Evolutionary conservation across 202 grass and related monocot species (phyloP), one percentile per base, ranked within the genome.

Genomic region (Brachypodium distachyon): DNA sequence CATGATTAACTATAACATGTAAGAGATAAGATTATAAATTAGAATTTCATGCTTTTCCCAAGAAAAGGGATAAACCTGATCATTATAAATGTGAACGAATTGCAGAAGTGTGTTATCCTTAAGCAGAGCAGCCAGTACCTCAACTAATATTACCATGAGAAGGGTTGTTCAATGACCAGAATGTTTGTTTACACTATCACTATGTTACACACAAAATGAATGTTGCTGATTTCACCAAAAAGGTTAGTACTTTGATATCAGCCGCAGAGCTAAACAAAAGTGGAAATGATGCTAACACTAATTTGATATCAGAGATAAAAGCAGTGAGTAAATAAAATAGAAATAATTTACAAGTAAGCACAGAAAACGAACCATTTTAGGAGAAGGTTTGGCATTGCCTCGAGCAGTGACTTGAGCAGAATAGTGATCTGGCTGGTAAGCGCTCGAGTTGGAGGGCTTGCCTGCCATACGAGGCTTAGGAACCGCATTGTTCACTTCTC

Each of bases 301-400:
- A 18, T 46, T 46, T 29, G 41, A n/a, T 17, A 69, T 19, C 37
- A 63, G 21, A 31, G 2, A 63, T 26, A 55, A 26, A 55, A 77
- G 49, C 19, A 43, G 16, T 4, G 17, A 23, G 43, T 17, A 61
- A 61, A 55, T 53, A 17, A 87, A 80, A 60, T 22, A 38, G 18
- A 77, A 55, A 52, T 36, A 40, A 18, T 47, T 77, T 27, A 48
- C 21, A 38, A n/a, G 37, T 43, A 37, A 79, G 52, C 36, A 43
- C 40, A 26, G 63, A 58, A 48, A 54, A 61, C 63, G 39, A 33
- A 93, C 91, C 91, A 26, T 62, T 48, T 90, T 78, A 43, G 56
- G 41, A 28, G 77, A 61, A 37, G 77, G 66, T 75, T 80, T 85
- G 59, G 2, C 60, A 54, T 86, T 56, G 41, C 29, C 75, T 43